A percentile compares a stretch with the other conserved stretches of the same genome.
Conservation (phyloP, 208 protist genomes). For the Acanthamoeba healyi region DNA sequence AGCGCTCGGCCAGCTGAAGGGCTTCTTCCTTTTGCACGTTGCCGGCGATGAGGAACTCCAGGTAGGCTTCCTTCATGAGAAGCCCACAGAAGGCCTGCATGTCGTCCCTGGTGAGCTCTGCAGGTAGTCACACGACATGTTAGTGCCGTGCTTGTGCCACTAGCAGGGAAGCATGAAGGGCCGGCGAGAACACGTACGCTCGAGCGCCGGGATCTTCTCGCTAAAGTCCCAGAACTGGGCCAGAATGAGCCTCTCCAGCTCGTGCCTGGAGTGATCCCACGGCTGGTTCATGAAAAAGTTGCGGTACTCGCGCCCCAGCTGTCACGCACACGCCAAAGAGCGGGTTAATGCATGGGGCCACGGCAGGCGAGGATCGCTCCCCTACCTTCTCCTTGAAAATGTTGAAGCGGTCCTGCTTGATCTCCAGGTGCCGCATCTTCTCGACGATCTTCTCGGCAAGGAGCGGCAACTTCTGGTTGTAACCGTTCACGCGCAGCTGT, state of each 20-base stretch:
- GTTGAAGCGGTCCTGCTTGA: slow-evolving; percentile 73
- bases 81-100: slow-evolving; percentile 20
- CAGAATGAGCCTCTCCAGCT: slow-evolving; percentile 6
- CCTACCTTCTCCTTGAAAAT: slow-evolving; percentile 79
- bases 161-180: neutral
- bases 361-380: neutral
- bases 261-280: slow-evolving; percentile 63
- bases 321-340: neutral
- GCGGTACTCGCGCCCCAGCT: slow-evolving; percentile 46
- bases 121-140: neutral
- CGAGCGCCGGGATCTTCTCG: slow-evolving; percentile 26
- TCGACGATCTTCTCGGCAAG: slow-evolving; percentile 74
- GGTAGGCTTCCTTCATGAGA: neutral
- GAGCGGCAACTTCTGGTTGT: slow-evolving; percentile 77
- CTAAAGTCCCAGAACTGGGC: slow-evolving; percentile 2
- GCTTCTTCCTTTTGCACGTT: slow-evolving; percentile 57
- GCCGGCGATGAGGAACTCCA: slow-evolving; percentile 39
- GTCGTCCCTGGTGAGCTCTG: slow-evolving; percentile 34
- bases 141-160: neutral
- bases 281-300: slow-evolving; percentile 72
- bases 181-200: neutral
- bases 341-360: neutral
- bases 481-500: slow-evolving; percentile 68
- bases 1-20: neutral
- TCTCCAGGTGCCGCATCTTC: slow-evolving; percentile 58